A percentile compares a stretch with the other conserved stretches of the same genome.
These are phyloP conservation scores for Aureobasidium sp. DNA, from an alignment of 2,329 filamentous ascomycete species.

Conservation along the genomic window DNA sequence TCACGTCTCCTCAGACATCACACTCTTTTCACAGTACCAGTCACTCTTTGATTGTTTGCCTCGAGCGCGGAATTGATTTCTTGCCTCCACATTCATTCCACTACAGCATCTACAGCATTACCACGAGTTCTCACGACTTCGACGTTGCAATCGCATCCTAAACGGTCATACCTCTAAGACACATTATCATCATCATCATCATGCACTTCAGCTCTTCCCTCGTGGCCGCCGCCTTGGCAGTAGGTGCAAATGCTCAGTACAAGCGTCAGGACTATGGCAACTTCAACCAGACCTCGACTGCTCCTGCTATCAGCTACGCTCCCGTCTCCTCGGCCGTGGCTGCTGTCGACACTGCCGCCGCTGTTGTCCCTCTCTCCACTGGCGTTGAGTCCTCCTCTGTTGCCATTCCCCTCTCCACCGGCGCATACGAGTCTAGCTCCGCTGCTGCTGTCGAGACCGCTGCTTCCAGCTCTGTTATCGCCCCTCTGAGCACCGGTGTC, in stretches of 20 bases:
- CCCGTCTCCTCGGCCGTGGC: slow-evolving; percentile 18
- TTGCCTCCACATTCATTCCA: slow-evolving; percentile 18
- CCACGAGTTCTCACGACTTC: slow-evolving; percentile 16
- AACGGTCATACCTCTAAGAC: slow-evolving; percentile 10
- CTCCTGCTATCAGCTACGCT: slow-evolving; percentile 13
- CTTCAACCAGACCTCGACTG: slow-evolving; percentile 15
- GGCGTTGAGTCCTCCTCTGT: slow-evolving; percentile 16
- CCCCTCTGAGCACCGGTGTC: slow-evolving; percentile 16
- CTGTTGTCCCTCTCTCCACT: slow-evolving; percentile 12
- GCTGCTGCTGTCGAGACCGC: slow-evolving; percentile 4
- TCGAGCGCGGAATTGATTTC: slow-evolving; percentile 20
- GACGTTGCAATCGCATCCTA: slow-evolving; percentile 18
- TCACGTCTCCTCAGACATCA: slow-evolving; percentile 27
- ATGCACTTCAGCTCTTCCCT: slow-evolving; percentile 20
- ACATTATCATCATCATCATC: slow-evolving; percentile 10
- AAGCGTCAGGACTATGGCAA: slow-evolving; percentile 18
- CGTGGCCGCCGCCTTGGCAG: slow-evolving; percentile 17
- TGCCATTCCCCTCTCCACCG: slow-evolving; percentile 16
- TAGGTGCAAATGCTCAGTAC: slow-evolving; percentile 16
- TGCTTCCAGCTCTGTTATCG: slow-evolving; percentile 15
- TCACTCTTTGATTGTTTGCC: slow-evolving; percentile 26
- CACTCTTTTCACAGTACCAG: slow-evolving; percentile 28
- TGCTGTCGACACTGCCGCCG: slow-evolving; percentile 18
- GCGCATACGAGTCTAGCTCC: slow-evolving; percentile 8
- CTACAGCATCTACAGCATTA: slow-evolving; percentile 3